These are phyloP conservation scores for Teunomyces barrocoloradensis DNA, from an alignment of 805 yeast species.

Conservation along the genomic window DNA sequence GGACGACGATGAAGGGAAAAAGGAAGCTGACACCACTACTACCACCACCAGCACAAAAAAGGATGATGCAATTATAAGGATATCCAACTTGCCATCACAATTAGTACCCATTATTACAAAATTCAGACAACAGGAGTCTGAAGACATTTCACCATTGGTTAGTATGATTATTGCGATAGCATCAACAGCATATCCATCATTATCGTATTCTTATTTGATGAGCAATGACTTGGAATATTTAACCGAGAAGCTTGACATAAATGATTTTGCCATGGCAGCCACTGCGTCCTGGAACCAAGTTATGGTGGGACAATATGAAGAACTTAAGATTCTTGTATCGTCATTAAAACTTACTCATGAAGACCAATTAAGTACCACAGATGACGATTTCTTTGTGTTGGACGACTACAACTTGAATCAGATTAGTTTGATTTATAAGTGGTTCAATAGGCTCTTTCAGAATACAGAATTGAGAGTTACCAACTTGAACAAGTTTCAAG, in stretches of 20 bases:
- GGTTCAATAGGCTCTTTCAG: conserved; percentile 20
- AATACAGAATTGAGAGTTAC: conserved; percentile 23
- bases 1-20: conserved; percentile 18
- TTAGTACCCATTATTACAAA: conserved; percentile 22
- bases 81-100: conserved; percentile 23
- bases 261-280: conserved; percentile 15
- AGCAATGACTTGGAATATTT: conserved; percentile 35
- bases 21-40: neutral
- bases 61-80: conserved; percentile 6
- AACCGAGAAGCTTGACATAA: conserved; percentile 9
- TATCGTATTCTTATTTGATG: conserved; percentile 31
- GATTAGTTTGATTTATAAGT: conserved; percentile 16
- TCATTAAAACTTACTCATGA: conserved; percentile 12
- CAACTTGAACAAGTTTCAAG: conserved; percentile 26
- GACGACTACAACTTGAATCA: conserved; percentile 19
- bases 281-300: conserved; percentile 20
- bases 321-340: conserved; percentile 14
- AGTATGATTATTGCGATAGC: conserved; percentile 32
- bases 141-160: conserved; percentile 18
- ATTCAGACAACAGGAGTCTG: conserved; percentile 17
- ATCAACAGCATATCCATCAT: conserved; percentile 30
- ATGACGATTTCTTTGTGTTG: conserved; percentile 14
- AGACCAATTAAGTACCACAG: conserved; percentile 1
- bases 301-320: conserved; percentile 15
- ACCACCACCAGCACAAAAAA: neutral